A percentile compares a stretch with the other conserved stretches of the same genome.
Conservation (phyloP, 208 protist genomes). For the Leishmania tarentolae region DNA sequence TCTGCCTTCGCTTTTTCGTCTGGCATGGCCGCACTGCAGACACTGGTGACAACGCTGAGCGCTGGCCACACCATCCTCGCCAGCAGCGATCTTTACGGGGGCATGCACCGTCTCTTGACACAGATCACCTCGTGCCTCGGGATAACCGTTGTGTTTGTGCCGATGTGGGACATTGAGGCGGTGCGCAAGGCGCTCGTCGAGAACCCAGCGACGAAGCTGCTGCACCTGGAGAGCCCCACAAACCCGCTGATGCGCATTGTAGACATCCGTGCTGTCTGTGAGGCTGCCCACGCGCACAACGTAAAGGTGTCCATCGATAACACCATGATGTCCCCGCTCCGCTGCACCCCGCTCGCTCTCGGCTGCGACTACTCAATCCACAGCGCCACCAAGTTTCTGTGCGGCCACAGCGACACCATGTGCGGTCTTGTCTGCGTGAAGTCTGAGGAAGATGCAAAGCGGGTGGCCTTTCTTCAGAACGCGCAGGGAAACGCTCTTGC, state of each 20-base stretch:
- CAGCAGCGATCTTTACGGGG: conserved; percentile 94
- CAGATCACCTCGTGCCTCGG: conserved; percentile 69
- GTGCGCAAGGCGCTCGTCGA: conserved; percentile 51
- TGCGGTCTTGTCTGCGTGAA: conserved; percentile 82
- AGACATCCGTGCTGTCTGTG: conserved; percentile 84
- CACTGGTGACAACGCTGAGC: conserved; percentile 79
- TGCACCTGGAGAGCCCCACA: conserved; percentile 96
- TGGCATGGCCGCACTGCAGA: conserved; percentile 88
- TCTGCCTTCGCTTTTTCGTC: conserved; percentile 87
- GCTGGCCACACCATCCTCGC: conserved; percentile 79
- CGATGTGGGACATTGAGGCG: conserved; percentile 73
- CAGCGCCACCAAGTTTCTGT: conserved; percentile 96
- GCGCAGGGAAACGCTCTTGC: conserved; percentile 86
- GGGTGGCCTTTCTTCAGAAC: conserved; percentile 93
- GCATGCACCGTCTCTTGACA: conserved; percentile 92
- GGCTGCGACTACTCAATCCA: conserved; percentile 96
- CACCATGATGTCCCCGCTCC: conserved; percentile 96
- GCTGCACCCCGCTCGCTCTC: conserved; percentile 92
- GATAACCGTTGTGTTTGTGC: conserved; percentile 88
- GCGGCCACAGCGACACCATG: conserved; percentile 96
- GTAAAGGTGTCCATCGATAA: conserved; percentile 94
- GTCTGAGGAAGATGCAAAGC: conserved; percentile 58
- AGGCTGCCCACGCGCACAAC: conserved; percentile 69
- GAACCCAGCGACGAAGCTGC: conserved; percentile 64
- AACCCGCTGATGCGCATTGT: conserved; percentile 94